These are phyloP conservation scores for Shiraia bambusicola DNA, from an alignment of 2,329 filamentous ascomycete species.

Conservation along the genomic window DNA sequence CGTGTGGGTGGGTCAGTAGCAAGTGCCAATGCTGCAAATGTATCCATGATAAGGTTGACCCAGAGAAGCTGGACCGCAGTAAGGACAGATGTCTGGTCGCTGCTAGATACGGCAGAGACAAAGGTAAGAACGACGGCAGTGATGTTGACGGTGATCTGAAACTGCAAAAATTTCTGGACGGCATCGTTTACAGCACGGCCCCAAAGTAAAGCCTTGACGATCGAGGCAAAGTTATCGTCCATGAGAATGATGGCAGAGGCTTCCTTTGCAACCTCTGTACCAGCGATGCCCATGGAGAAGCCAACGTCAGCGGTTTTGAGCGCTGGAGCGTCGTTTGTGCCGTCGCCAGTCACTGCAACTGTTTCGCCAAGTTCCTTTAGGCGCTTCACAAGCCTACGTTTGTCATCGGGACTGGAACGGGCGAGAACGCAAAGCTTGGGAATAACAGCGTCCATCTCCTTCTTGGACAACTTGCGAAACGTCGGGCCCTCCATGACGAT, in stretches of 20 bases:
- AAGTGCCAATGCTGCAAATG: slow-evolving; percentile 83
- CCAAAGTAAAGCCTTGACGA: slow-evolving; percentile 81
- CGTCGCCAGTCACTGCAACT: slow-evolving; percentile 80
- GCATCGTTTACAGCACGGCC: slow-evolving; percentile 54
- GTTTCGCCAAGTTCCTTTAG: slow-evolving; percentile 70
- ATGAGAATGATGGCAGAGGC: slow-evolving; percentile 83
- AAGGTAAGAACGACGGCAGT: slow-evolving; percentile 88
- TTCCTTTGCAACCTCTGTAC: slow-evolving; percentile 82
- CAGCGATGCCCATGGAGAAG: slow-evolving; percentile 83
- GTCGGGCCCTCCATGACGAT: slow-evolving; percentile 76
- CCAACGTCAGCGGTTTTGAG: slow-evolving; percentile 80
- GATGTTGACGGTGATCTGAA: slow-evolving; percentile 84
- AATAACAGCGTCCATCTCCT: slow-evolving; percentile 58
- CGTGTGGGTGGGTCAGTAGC: slow-evolving; percentile 88
- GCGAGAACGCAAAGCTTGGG: slow-evolving; percentile 68
- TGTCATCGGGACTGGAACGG: slow-evolving; percentile 69
- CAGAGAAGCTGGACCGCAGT: slow-evolving; percentile 90
- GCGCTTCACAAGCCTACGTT: slow-evolving; percentile 64
- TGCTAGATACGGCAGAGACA: slow-evolving; percentile 76
- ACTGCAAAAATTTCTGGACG: slow-evolving; percentile 52
- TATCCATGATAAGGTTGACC: slow-evolving; percentile 98
- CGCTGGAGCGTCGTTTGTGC: slow-evolving; percentile 80
- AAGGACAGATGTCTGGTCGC: slow-evolving; percentile 70
- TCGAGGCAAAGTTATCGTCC: slow-evolving; percentile 87
- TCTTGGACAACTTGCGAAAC: slow-evolving; percentile 70